phyloP scores from a whole-genome alignment of 768 basidiomycete species.

The Lactarius vividus region DNA sequence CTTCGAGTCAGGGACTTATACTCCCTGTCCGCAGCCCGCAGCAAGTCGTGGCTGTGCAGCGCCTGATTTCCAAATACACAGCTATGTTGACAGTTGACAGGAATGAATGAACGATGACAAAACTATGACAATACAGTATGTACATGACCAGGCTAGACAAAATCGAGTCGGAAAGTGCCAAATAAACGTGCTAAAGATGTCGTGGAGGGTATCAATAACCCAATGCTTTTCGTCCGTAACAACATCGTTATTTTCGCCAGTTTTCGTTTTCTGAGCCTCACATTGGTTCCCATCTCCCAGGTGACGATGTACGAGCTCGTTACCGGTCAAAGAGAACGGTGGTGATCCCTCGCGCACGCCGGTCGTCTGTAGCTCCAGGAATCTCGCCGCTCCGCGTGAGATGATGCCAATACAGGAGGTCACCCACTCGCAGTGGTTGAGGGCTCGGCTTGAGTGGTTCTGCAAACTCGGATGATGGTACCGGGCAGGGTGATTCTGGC shows the following conservation, averaged over 20 bases:
- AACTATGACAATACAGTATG: not conserved
- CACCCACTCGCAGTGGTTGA: slow-evolving; percentile 50
- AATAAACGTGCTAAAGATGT: slow-evolving; percentile 1
- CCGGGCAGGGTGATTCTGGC: slow-evolving; percentile 27
- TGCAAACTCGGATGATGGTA: slow-evolving; percentile 33
- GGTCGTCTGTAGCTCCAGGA: slow-evolving; percentile 61
- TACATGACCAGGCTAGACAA: slow-evolving; percentile 5
- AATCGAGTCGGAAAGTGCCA: not conserved
- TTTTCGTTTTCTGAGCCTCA: not conserved
- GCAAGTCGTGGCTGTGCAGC: not conserved
- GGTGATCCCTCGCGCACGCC: slow-evolving; percentile 44
- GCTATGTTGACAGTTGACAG: not conserved
- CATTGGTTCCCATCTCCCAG: not conserved
- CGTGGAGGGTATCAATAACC: not conserved
- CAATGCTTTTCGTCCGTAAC: not conserved
- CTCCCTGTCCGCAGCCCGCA: not conserved
- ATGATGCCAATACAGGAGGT: slow-evolving; percentile 74
- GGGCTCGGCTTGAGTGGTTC: slow-evolving; percentile 36
- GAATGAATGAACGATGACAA: not conserved
- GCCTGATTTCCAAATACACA: not conserved
- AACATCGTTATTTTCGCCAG: not conserved
- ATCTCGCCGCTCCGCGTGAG: slow-evolving; percentile 70
- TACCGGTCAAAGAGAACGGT: slow-evolving; percentile 20
- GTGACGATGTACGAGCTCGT: not conserved
- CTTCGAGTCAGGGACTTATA: not conserved